A percentile compares a stretch with the other conserved stretches of the same genome.
These are phyloP conservation scores for Talaromyces sp. DNA, from an alignment of 2,329 filamentous ascomycete genomes.

Conservation along the genomic window DNA sequence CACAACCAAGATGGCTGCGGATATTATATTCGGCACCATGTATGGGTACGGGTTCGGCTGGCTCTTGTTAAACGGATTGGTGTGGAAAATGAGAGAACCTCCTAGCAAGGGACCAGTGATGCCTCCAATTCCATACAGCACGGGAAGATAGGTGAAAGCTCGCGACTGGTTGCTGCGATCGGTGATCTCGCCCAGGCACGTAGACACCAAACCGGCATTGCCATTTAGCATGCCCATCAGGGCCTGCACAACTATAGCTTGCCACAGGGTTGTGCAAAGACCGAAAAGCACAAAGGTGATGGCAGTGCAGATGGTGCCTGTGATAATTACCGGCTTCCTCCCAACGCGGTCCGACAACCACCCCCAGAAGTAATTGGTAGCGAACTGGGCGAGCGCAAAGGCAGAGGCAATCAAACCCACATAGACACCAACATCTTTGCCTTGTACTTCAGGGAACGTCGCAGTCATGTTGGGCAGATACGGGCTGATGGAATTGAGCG, in stretches of 20 bases:
- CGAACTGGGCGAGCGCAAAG: constrained; percentile 87
- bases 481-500: constrained; percentile 90
- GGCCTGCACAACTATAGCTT: constrained; percentile 78
- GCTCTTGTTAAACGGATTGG: constrained; percentile 51
- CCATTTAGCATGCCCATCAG: constrained; percentile 92
- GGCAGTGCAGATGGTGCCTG: constrained; percentile 77
- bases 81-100: constrained; percentile 67
- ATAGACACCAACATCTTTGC: constrained; percentile 71
- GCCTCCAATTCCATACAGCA: constrained; percentile 91
- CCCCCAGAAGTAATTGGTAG: constrained; percentile 89
- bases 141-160: constrained; percentile 89
- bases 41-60: constrained; percentile 67
- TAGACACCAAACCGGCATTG: constrained; percentile 90
- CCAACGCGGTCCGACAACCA: constrained; percentile 75
- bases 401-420: constrained; percentile 85
- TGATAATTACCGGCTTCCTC: constrained; percentile 73
- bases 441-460: constrained; percentile 73
- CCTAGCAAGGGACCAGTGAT: constrained; percentile 92
- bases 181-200: constrained; percentile 89
- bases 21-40: constrained; percentile 74
- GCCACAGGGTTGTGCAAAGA: constrained; percentile 75
- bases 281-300: constrained; percentile 81
- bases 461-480: constrained; percentile 92
- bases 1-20: constrained; percentile 63
- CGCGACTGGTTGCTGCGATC: constrained; percentile 90